Evolutionary conservation across 2,329 filamentous ascomycete species (phyloP), one percentile per base, ranked within the genome.

Genomic region (Diaporthe destruens): DNA sequence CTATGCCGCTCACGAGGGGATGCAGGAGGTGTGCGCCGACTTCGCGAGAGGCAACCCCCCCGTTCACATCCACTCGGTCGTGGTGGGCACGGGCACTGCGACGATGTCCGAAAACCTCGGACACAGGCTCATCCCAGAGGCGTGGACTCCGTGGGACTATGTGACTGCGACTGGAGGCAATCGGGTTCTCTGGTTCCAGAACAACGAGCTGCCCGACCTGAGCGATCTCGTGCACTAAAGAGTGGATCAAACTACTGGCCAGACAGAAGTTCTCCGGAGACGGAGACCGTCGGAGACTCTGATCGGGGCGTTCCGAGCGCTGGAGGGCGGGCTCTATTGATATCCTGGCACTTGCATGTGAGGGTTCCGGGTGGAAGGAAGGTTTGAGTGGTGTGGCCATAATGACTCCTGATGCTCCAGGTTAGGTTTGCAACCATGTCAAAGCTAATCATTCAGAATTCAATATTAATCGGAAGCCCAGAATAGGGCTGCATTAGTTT

Each of bases 1-100:
- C 3, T 11, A 12, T 0, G 20, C 44, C n/a, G 34, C 42, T n/a
- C 25, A 44, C 8, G 29, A 2, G 1, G 66, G 54, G n/a, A 14
- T 20, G 6, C 2, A 36, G 3, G 53, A 56, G 32, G 29, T 69
- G 4, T 57, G 53, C 14, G 3, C 9, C 8, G 53, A 57, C 20
- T 69, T 49, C 18, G 1, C 2, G 0, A 25, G 25, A 14, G 49
- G 39, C 42, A 32, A 49, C 12, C 66, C 66, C 2, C 23, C n/a
- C 2, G 66, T 69, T 20, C 42, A 34, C 3, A 39, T 69, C 16
- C 66, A 69, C 39, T 69, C 66, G 12, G n/a, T 57, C 42, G 29
- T 9, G 36, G 66, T 69, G 18, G 32, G 29, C 39, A 47, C 39
- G 14, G 66, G 29, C 4, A 49, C 20, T 14, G 20, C 25, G 3